Percentiles rank a stretch among this genome's conserved stretches.
phyloP scores from a whole-genome alignment of 139 green algal genomes.

The Diplosphaera chodatii region DNA sequence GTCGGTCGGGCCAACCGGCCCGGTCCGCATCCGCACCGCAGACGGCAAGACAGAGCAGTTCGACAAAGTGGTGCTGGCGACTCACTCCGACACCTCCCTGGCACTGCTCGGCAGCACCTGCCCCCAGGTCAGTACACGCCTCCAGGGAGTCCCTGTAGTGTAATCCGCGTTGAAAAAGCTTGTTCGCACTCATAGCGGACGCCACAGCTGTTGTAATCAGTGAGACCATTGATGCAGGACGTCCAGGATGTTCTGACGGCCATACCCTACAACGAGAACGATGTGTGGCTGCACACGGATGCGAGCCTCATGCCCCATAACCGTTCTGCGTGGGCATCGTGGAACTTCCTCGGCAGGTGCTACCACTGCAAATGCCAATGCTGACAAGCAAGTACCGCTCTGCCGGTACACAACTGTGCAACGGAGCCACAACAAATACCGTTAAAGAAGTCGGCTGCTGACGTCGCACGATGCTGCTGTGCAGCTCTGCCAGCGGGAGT shows the following conservation, averaged over 20 bases:
- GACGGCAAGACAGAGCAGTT: conserved; percentile 28
- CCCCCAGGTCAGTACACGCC: conserved; percentile 4
- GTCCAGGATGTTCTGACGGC: conserved; percentile 63
- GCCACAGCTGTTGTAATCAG: background rate
- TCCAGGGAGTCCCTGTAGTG: no score
- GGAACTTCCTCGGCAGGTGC: conserved; percentile 75
- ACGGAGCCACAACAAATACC: no score
- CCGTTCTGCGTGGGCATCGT: conserved; percentile 72
- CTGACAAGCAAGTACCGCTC: no score
- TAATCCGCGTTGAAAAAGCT: no score
- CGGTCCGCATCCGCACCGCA: background rate
- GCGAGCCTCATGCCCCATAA: conserved; percentile 69
- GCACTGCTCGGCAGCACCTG: conserved; percentile 53
- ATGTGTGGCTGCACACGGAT: conserved; percentile 86
- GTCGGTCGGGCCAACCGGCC: conserved; percentile 8
- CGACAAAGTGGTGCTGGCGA: conserved; percentile 81
- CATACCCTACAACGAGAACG: conserved; percentile 79
- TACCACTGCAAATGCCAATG: background rate
- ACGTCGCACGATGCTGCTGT: background rate
- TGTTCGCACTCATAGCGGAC: no score
- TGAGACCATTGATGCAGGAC: no score
- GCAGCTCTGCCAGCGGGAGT: background rate
- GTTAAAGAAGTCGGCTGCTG: background rate
- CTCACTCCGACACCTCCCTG: conserved; percentile 74
- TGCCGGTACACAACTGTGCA: no score